These are phyloP conservation scores for Puccinia polysora DNA, from an alignment of 1,284 basidiomycete species.

Conservation along the genomic window DNA sequence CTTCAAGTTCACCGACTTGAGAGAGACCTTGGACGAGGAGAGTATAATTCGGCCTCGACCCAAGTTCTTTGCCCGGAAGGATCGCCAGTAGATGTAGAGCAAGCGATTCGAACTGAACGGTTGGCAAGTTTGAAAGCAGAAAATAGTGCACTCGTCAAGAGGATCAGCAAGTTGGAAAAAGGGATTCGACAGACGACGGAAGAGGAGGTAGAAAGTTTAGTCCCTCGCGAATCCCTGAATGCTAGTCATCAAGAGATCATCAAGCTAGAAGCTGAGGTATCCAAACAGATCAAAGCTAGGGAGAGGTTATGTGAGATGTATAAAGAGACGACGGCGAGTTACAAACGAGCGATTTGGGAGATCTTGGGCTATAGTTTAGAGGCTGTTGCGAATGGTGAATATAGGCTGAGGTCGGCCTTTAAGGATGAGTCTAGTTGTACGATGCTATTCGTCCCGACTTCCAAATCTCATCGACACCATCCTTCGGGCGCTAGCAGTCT, in stretches of 20 bases:
- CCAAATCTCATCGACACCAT: not conserved
- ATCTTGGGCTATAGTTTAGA: conserved; percentile 41
- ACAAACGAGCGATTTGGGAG: conserved; percentile 34
- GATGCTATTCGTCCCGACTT: conserved; percentile 31
- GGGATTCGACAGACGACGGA: not conserved
- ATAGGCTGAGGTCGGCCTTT: conserved; percentile 20
- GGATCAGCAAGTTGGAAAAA: conserved; percentile 31
- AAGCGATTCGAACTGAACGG: conserved; percentile 24
- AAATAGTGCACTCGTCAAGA: conserved; percentile 26
- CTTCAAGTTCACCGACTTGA: conserved; percentile 39
- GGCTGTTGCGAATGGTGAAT: conserved; percentile 33
- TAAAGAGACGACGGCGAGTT: conserved; percentile 14
- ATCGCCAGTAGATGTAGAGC: conserved; percentile 19
- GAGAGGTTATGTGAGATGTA: conserved; percentile 29
- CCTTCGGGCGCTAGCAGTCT: not conserved
- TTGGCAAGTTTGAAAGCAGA: conserved; percentile 22
- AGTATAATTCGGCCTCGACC: conserved; percentile 23
- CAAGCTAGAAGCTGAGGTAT: conserved; percentile 15
- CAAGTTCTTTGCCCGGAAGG: conserved; percentile 30
- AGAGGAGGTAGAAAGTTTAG: conserved; percentile 9
- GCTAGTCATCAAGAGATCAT: conserved; percentile 10
- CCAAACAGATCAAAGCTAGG: conserved; percentile 10
- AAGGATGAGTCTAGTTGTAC: conserved; percentile 17
- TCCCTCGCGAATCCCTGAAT: conserved; percentile 30
- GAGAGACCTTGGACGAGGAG: conserved; percentile 40